Evolutionary conservation across 495 filamentous ascomycete genomes (phyloP), one percentile per base, ranked within the genome.

Genomic region (Astrothelium macrocarpum): DNA sequence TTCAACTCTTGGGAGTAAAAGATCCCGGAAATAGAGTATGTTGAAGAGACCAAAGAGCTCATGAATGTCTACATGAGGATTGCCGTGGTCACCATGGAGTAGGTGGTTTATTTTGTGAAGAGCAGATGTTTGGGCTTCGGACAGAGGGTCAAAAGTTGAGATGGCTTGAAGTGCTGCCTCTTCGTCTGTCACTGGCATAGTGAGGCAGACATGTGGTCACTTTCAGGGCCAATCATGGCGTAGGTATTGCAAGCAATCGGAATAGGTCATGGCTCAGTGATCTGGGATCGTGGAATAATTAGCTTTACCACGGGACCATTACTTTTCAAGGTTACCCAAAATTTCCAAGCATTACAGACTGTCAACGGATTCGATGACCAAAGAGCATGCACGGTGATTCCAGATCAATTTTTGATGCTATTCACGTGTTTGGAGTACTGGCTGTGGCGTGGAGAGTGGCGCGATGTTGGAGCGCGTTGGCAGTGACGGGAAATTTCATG

Each of bases 121-220:
- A 16, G 71, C 71, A 11, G 29, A 14, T 29, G 65, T 53, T 66
- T 74, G 73, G 26, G 67, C 66, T 18, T 65, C 28, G 4, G 70
- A 69, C 18, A 68, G 68, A 16, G 61, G 23, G 9, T 69, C 66
- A 29, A 75, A 65, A 1, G 67, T 67, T 12, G 69, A 32, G 11
- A 73, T 74, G 16, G 73, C 73, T 43, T 59, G 53, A 16, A 75
- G 34, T 23, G 73, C 73, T 46, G 71, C 71, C 18, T 73, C 73
- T 64, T 74, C 73, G 68, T 75, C 72, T 18, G 72, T 75, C 63
- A 70, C 53, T 29, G 72, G 64, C 72, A 74, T 74, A 42, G 56
- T 59, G 61, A 11, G n/a, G n/a, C n/a, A n/a, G n/a, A n/a, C n/a
- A n/a, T n/a, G n/a, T n/a, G n/a, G n/a, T n/a, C n/a, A n/a, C n/a